Percentiles rank a stretch among this genome's conserved stretches.
Conservation (phyloP, 2,329 filamentous ascomycete species). For the Cercospora beticola region DNA sequence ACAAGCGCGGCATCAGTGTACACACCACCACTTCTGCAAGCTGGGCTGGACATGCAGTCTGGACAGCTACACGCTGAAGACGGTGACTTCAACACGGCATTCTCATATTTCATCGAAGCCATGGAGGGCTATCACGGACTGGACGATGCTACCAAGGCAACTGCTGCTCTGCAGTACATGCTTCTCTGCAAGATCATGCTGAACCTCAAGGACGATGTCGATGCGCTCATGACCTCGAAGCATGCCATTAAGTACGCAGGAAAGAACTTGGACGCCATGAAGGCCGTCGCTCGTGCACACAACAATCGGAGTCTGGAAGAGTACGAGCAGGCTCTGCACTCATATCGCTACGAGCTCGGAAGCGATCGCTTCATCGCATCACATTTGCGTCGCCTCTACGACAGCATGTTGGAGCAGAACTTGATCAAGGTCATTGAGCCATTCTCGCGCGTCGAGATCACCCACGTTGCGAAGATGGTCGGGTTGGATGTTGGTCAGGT, state of each 20-base stretch:
- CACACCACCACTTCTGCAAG: constrained; percentile 90
- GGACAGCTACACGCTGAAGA: constrained; percentile 99
- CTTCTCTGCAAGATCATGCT: constrained; percentile 99
- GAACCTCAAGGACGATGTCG: constrained; percentile 94
- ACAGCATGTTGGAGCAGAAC: constrained; percentile 99
- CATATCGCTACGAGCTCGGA: constrained; percentile 90
- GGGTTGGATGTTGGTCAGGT: constrained; percentile 94
- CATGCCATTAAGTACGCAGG: constrained; percentile 95
- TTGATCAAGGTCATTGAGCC: constrained; percentile 99
- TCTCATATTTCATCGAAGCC: constrained; percentile 98
- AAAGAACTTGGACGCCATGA: constrained; percentile 97
- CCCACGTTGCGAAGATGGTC: constrained; percentile 96
- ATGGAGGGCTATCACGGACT: constrained; percentile 94
- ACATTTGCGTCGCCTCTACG: constrained; percentile 91
- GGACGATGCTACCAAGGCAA: constrained; percentile 85
- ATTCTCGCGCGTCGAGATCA: constrained; percentile 94
- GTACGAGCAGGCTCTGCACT: constrained; percentile 87
- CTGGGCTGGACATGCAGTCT: constrained; percentile 97
- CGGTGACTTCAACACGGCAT: constrained; percentile 97
- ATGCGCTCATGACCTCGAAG: constrained; percentile 90
- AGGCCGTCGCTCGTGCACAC: constrained; percentile 93
- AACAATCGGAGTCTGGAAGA: constrained; percentile 93
- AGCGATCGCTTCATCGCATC: constrained; percentile 95
- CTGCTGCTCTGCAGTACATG: constrained; percentile 98
- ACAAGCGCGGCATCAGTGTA: constrained; percentile 97